Percentiles rank a stretch among this genome's conserved stretches.
phyloP scores from a whole-genome alignment of 2,329 filamentous ascomycete genomes.

The Beauveria sp. region DNA sequence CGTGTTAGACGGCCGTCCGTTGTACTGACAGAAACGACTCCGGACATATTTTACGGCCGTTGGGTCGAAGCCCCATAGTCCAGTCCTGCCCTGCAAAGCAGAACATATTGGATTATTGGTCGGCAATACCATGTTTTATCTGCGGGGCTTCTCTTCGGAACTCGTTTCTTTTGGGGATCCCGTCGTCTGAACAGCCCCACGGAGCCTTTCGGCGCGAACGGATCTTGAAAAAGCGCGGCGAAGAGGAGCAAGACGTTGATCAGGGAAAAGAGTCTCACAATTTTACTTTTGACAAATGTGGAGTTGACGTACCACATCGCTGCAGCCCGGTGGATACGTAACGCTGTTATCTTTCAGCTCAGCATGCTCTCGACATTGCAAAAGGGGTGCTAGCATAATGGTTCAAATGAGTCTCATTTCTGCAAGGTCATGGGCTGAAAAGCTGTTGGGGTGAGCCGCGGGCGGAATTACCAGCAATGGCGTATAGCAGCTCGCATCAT shows the following conservation, averaged over 20 bases:
- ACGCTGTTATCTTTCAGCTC: slow-evolving; percentile 7
- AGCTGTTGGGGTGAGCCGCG: neutral
- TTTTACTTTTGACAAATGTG: neutral
- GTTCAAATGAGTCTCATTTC: neutral
- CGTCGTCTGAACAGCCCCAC: neutral
- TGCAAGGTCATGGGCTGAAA: neutral
- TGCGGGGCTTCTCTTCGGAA: neutral
- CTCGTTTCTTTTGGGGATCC: neutral
- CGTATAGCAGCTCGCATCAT: neutral
- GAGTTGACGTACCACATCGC: neutral
- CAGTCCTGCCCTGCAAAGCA: neutral
- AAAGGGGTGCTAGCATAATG: neutral
- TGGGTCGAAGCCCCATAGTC: neutral
- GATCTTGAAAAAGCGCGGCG: neutral
- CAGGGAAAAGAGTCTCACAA: neutral
- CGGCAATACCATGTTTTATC: neutral
- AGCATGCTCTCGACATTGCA: neutral
- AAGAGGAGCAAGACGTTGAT: neutral
- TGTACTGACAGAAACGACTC: neutral
- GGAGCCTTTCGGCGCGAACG: neutral
- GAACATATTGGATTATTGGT: neutral
- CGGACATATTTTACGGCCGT: neutral
- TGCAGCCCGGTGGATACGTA: neutral
- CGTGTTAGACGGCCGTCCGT: neutral
- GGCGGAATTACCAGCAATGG: neutral